Conservation (phyloP, 331 rosid species). For the Saraca asoca region DNA sequence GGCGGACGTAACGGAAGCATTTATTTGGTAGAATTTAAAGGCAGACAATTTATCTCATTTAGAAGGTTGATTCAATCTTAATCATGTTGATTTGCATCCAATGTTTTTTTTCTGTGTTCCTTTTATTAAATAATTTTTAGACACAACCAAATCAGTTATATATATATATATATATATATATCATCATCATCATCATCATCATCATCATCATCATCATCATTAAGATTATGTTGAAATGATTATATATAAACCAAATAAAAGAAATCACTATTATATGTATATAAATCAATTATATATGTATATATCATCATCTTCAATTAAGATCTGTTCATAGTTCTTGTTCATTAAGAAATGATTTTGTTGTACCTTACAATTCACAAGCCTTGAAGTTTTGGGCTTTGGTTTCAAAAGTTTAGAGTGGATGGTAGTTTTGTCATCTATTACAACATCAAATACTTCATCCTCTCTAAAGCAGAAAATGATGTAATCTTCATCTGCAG, state of each 20-base stretch:
- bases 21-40: neutral
- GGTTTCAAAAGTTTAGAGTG: conserved; percentile 28
- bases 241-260: no score
- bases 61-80: conserved; percentile 31
- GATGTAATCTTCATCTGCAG: no score
- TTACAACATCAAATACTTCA: conserved; percentile 54
- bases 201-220: no score
- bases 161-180: no score
- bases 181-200: no score
- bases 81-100: conserved; percentile 40
- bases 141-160: no score
- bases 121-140: conserved; percentile 29
- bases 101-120: conserved; percentile 32
- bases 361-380: conserved; percentile 59
- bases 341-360: neutral
- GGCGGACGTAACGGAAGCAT: no score
- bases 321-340: no score
- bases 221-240: no score
- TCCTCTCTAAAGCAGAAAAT: conserved; percentile 67
- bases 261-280: no score
- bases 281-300: no score
- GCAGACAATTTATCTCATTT: conserved; percentile 43
- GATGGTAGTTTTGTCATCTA: conserved; percentile 34
- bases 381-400: conserved; percentile 40
- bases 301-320: no score